These are phyloP conservation scores for Dactylellina haptotyla DNA, from an alignment of 2,329 filamentous ascomycete genomes.

Conservation along the genomic window DNA sequence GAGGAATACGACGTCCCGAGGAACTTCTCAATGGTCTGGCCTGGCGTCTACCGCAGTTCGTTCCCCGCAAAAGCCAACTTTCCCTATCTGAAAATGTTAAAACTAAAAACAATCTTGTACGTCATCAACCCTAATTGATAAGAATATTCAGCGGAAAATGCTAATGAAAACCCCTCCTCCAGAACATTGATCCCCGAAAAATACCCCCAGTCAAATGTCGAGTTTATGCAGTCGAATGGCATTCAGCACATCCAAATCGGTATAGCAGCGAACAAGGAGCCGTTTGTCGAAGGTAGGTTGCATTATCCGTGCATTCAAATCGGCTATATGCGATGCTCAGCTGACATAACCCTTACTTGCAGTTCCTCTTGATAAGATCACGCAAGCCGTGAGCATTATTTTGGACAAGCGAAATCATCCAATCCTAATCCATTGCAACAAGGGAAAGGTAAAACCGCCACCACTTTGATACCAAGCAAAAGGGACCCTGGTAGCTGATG, in stretches of 20 bases:
- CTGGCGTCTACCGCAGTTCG: constrained; percentile 81
- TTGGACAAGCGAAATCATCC: constrained; percentile 80
- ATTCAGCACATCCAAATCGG: constrained; percentile 80
- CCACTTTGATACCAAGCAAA: constrained; percentile 1
- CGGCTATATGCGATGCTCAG: constrained; percentile 31
- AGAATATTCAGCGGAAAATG: neutral
- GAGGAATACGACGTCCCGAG: constrained; percentile 56
- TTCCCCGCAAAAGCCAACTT: constrained; percentile 79
- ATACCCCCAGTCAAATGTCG: constrained; percentile 64
- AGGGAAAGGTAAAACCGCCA: constrained; percentile 73
- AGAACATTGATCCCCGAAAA: constrained; percentile 67
- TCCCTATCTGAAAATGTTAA: constrained; percentile 73
- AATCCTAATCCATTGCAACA: constrained; percentile 89
- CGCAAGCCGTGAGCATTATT: constrained; percentile 75
- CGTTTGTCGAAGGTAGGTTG: constrained; percentile 66
- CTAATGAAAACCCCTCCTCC: constrained; percentile 11
- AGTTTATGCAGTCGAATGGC: constrained; percentile 73
- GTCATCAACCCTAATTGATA: constrained; percentile 58
- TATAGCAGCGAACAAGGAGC: constrained; percentile 88
- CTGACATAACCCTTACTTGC: constrained; percentile 45
- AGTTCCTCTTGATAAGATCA: constrained; percentile 73
- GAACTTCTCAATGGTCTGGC: constrained; percentile 81
- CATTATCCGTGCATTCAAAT: constrained; percentile 11
- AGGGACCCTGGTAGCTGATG: constrained; percentile 12
- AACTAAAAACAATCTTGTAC: constrained; percentile 82